Base-by-base conservation (phyloP, 345 rosid species). In the Salix purpurea region DNA sequence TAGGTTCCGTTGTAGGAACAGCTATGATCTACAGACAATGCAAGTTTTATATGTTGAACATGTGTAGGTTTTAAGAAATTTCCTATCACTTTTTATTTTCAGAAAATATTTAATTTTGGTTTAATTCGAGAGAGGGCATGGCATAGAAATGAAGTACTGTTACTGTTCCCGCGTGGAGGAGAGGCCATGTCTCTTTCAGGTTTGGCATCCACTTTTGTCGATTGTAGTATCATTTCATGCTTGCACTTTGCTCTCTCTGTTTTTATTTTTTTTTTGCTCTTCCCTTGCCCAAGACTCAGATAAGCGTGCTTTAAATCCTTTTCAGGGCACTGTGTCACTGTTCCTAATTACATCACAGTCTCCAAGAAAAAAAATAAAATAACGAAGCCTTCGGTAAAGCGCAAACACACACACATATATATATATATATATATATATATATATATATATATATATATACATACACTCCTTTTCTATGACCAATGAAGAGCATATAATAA, bases 251-350 rank as follows among this genome's bases (percentile, higher is more conserved):
- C 46, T 16, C 65, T 18, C 8, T 82, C 68, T 37, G 32, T 34
- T n/a, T n/a, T n/a, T n/a, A n/a, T 36, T n/a, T 28, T 28, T 6
- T 61, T 14, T 42, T 21, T 2, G 64, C 18, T 12, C 44, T 42
- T 61, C 12, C 4, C 77, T 23, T 72, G 26, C 30, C 30, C 46
- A 39, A 68, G 74, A 68, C 70, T 69, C 79, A 71, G 79, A 48
- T 42, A n/a, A 70, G 78, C 81, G 50, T 78, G 78, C 76, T 19
- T 66, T 42, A 67, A 56, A 50, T 73, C 71, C 72, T 73, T 77
- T 81, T 77, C 61, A 78, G 34, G 78, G 48, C 80, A 69, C 73
- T 37, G 39, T 42, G 26, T 26, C 76, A 61, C 77, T 66, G 18
- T 67, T 74, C 71, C 24, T 68, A 12, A 19, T 40, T 68, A 21